Base-by-base conservation (phyloP, 768 basidiomycete genomes). In the Chalciporus chontae region DNA sequence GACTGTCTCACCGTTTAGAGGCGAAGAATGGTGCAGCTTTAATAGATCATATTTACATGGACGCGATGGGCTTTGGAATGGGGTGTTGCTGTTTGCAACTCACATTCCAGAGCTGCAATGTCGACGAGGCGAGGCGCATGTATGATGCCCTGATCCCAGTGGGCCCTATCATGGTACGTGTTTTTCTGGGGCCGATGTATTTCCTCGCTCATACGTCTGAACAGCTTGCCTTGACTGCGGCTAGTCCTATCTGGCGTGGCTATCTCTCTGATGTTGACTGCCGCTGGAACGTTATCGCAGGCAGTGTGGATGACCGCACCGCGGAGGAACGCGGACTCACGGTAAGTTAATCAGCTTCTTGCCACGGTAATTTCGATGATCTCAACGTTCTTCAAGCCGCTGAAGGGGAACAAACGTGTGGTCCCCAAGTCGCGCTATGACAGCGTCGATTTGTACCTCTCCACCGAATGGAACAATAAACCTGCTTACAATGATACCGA, bases 51-150 rank as follows among this genome's bases (percentile, higher is more conserved):
- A 90, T 99, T 55, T 98, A 98, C 66, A 80, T 98, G 75, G 96
- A 99, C 67, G 94, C 96, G 8, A 98, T 98, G 96, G 95, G 94
- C 24, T 99, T 99, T 67, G 96, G 96, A 41, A 99, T 98, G 96
- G 96, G 96, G 6, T 98, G 95, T 58, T 95, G 92, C 62, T 98
- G 96, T 69, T 76, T 99, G 45, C 96, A 99, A 62, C 77, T 98
- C 53, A 99, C 96, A 13, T 97, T 98, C 73, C 96, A 99, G 69
- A 87, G 94, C 3, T 96, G 92, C 69, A 93, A 92, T 71, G 84
- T 99, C 23, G 77, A 80, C 27, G 94, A 99, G 66, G 94, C 96
- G 10, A 78, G 92, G 63, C 77, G 90, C 47, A 83, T 97, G 71
- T 99, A 99, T 65, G 96, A 99, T 66, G 90, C 90, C n/a, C 76